Percentiles rank a stretch among this genome's conserved stretches.
Conservation (phyloP, 495 filamentous ascomycete genomes). For the Penicillium atrosanguineum region DNA sequence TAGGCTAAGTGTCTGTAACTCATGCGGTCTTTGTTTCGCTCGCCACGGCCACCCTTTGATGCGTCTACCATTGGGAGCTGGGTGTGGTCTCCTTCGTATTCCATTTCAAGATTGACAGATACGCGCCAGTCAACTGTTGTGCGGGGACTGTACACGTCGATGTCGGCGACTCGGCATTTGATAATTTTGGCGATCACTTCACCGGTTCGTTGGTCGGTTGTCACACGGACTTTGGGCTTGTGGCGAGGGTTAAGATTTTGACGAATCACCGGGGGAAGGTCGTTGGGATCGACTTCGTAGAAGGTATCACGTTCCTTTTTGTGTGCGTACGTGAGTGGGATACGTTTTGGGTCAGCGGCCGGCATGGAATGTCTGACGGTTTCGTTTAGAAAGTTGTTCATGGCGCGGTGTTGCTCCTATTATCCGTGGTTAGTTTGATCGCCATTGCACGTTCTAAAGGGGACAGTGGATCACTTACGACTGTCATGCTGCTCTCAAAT, state of each 20-base stretch:
- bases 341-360: constrained; percentile 45
- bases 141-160: constrained; percentile 73
- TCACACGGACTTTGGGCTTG: constrained; percentile 71
- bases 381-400: constrained; percentile 79
- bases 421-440: constrained; percentile 6
- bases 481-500: constrained; percentile 84
- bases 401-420: constrained; percentile 69
- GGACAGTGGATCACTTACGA: constrained; percentile 51
- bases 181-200: constrained; percentile 78
- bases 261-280: constrained; percentile 55
- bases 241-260: constrained; percentile 56
- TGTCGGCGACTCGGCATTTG: constrained; percentile 80
- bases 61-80: constrained; percentile 44
- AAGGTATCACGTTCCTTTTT: constrained; percentile 79
- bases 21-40: constrained; percentile 82
- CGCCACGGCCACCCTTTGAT: constrained; percentile 39
- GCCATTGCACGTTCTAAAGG: neutral
- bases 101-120: constrained; percentile 87
- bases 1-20: constrained; percentile 83
- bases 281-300: constrained; percentile 64
- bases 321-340: constrained; percentile 76
- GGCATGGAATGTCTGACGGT: constrained; percentile 51
- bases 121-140: constrained; percentile 80
- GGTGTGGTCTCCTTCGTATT: constrained; percentile 66
- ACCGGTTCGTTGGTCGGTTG: constrained; percentile 68